Percentiles rank a stretch among this genome's conserved stretches.
Conservation (phyloP, 225 moss, liverwort and hornwort species). For the Neckera pumila region DNA sequence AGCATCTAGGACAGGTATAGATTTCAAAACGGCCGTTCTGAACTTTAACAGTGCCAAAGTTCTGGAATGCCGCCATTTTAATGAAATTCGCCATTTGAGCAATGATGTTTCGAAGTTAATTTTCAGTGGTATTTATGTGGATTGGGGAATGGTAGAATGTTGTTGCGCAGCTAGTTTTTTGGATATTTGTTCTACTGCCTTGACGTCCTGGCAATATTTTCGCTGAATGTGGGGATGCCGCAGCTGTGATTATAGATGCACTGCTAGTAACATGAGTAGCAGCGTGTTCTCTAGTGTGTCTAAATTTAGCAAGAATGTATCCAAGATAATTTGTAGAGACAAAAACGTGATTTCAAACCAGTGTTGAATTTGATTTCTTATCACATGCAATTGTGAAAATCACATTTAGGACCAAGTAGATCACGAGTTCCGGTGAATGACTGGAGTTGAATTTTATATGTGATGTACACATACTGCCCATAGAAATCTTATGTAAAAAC, state of each 20-base stretch:
- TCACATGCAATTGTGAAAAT: neutral
- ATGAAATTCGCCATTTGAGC: no score
- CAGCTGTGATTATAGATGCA: neutral
- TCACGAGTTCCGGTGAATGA: neutral
- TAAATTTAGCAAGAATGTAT: neutral
- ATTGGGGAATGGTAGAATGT: neutral
- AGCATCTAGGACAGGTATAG: no score
- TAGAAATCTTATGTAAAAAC: neutral
- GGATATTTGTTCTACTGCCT: neutral
- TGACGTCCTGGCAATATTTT: neutral
- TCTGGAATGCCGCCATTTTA: no score
- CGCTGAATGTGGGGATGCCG: neutral
- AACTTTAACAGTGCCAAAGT: no score
- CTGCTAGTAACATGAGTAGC: neutral
- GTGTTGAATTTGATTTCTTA: neutral
- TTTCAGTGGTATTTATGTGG: neutral
- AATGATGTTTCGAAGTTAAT: neutral
- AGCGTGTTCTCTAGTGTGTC: fast-evolving
- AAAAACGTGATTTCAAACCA: neutral
- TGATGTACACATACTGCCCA: neutral
- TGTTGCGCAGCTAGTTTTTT: neutral
- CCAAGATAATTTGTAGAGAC: neutral
- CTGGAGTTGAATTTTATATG: neutral
- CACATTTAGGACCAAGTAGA: neutral
- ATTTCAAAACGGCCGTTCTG: no score